A percentile compares a stretch with the other conserved stretches of the same genome.
These are phyloP conservation scores for Mrakia hoshinonis DNA, from an alignment of 768 basidiomycete species.

Conservation along the genomic window DNA sequence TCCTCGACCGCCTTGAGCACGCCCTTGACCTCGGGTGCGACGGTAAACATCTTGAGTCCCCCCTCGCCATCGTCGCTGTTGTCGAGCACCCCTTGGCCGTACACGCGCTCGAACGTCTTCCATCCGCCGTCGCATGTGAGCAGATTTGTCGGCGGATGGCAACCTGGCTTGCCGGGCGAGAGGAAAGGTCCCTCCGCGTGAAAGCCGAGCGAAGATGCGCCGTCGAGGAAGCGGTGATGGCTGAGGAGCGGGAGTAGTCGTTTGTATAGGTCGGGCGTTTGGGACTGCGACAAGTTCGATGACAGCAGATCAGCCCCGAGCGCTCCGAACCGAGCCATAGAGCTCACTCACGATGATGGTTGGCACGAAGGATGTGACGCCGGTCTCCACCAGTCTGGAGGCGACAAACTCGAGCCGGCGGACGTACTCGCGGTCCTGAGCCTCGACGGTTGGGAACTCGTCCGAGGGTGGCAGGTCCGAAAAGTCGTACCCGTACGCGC, in stretches of 20 bases:
- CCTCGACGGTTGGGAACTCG: slow-evolving; percentile 26
- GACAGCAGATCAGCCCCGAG: neutral
- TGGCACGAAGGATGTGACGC: slow-evolving; percentile 70
- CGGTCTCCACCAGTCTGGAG: slow-evolving; percentile 71
- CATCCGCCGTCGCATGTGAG: slow-evolving; percentile 56
- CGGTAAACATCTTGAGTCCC: slow-evolving; percentile 71
- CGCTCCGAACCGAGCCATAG: neutral
- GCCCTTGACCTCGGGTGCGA: slow-evolving; percentile 76
- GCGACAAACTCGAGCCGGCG: slow-evolving; percentile 62
- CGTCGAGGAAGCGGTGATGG: slow-evolving; percentile 53
- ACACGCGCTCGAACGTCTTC: slow-evolving; percentile 62
- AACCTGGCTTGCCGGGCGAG: slow-evolving; percentile 70
- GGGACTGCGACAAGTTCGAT: slow-evolving; percentile 7
- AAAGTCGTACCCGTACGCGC: slow-evolving; percentile 79
- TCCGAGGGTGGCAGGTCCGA: slow-evolving; percentile 18
- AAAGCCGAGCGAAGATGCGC: slow-evolving; percentile 72
- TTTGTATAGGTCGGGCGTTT: slow-evolving; percentile 23
- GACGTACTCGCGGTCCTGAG: slow-evolving; percentile 45
- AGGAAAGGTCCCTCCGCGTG: slow-evolving; percentile 88
- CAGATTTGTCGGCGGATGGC: slow-evolving; percentile 63
- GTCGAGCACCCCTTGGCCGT: slow-evolving; percentile 44
- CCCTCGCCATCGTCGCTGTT: slow-evolving; percentile 27
- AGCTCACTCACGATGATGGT: slow-evolving; percentile 32
- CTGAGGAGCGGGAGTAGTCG: slow-evolving; percentile 32
- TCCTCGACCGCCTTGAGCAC: slow-evolving; percentile 62